Conservation (phyloP, 2,329 filamentous ascomycete genomes). For the Aspergillus clavatus region DNA sequence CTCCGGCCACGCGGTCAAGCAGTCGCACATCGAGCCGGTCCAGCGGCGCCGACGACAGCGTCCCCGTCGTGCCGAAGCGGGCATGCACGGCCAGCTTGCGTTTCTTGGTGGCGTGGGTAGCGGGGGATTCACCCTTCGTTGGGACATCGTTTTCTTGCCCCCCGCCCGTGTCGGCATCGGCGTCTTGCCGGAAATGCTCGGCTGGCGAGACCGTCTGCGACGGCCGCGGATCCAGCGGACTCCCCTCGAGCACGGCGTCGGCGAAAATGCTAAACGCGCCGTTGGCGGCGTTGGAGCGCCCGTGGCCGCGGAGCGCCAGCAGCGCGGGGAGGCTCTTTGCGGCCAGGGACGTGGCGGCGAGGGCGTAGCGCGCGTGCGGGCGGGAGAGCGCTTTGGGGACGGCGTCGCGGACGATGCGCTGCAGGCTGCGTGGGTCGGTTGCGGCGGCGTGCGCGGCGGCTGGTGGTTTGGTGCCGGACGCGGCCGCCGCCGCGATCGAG, state of each 20-base stretch:
- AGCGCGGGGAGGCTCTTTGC: slow-evolving; percentile 69
- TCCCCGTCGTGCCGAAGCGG: slow-evolving; percentile 63
- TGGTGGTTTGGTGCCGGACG: slow-evolving; percentile 37
- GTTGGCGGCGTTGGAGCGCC: slow-evolving; percentile 64
- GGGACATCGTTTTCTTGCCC: too few relatives aligned
- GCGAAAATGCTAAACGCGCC: slow-evolving; percentile 79
- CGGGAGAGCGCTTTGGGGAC: slow-evolving; percentile 78
- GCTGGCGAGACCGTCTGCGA: slow-evolving; percentile 30
- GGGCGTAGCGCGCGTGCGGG: slow-evolving; percentile 65
- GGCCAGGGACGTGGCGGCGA: slow-evolving; percentile 63
- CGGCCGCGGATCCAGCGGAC: slow-evolving; percentile 47
- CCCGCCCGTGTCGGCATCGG: neutral
- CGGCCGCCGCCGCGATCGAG: slow-evolving; percentile 43
- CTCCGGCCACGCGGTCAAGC: slow-evolving; percentile 34
- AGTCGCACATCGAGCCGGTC: slow-evolving; percentile 49
- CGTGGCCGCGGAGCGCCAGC: slow-evolving; percentile 63
- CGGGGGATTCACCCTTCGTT: too few relatives aligned
- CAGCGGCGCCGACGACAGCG: slow-evolving; percentile 30
- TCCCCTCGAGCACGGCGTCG: slow-evolving; percentile 53
- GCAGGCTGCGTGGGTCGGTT: slow-evolving; percentile 59
- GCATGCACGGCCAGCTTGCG: slow-evolving; percentile 59
- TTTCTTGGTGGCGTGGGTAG: slow-evolving; percentile 48
- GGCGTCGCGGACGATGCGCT: slow-evolving; percentile 68
- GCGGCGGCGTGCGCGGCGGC: slow-evolving; percentile 15
- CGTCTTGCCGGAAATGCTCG: slow-evolving; percentile 22